Percentiles rank a stretch among this genome's conserved stretches.
phyloP scores from a whole-genome alignment of 306 rosid species.

The Sophora flavescens region DNA sequence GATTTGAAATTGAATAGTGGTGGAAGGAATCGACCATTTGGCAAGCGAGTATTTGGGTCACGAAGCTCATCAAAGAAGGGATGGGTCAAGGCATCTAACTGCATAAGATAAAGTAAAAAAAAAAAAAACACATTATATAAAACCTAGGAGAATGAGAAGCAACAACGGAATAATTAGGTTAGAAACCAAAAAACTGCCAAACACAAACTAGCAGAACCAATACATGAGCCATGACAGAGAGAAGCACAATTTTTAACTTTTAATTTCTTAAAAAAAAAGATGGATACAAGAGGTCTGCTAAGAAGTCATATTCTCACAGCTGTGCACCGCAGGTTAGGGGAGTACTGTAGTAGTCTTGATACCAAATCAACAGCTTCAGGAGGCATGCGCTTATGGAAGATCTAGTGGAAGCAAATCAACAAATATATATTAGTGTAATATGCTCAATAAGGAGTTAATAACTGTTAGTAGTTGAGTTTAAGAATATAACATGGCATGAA shows the following conservation, averaged over 20 bases:
- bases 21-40: conserved; percentile 95
- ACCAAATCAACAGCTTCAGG: conserved; percentile 99
- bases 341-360: conserved; percentile 92
- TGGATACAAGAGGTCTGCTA: background rate
- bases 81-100: conserved; percentile 93
- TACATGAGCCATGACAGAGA: background rate
- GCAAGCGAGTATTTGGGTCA: conserved; percentile 80
- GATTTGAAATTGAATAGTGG: conserved; percentile 92
- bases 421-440: conserved; percentile 9
- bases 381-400: conserved; percentile 98
- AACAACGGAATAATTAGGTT: conserved; percentile 8
- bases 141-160: background rate
- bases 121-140: conserved; percentile 2
- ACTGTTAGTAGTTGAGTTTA: conserved; percentile 16
- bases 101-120: conserved; percentile 38
- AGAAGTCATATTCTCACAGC: conserved; percentile 68
- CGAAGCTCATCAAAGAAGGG: conserved; percentile 98
- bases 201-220: conserved; percentile 23
- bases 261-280: background rate
- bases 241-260: background rate
- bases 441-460: conserved; percentile 24
- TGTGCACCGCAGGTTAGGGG: conserved; percentile 90
- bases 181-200: conserved; percentile 21
- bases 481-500: conserved; percentile 10
- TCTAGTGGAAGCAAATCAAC: conserved; percentile 53